Conservation (phyloP, 805 yeast species). For the Saccharomycopsis fermentans region DNA sequence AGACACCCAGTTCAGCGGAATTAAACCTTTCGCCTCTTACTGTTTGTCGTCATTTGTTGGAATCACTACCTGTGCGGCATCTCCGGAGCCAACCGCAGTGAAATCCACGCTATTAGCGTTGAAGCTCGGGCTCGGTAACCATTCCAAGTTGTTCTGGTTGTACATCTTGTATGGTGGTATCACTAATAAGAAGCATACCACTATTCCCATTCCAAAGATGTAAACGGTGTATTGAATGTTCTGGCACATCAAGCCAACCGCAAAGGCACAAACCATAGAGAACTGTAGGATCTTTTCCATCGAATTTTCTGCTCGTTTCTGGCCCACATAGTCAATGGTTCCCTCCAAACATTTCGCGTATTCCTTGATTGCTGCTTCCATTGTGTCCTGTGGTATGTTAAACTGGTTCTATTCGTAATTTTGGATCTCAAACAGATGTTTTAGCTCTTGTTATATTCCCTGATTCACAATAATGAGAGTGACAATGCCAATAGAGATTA, state of each 20-base stretch:
- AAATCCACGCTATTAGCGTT: neutral
- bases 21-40: too few relatives aligned
- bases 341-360: conserved; percentile 11
- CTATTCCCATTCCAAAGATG: conserved; percentile 7
- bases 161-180: conserved; percentile 14
- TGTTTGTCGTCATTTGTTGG: neutral
- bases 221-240: conserved; percentile 5
- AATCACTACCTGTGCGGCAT: neutral
- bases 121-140: neutral
- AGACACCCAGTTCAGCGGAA: too few relatives aligned
- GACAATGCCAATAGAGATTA: too few relatives aligned
- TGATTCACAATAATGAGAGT: too few relatives aligned
- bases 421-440: too few relatives aligned
- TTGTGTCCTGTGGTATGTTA: neutral
- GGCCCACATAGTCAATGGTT: conserved; percentile 16
- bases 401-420: too few relatives aligned
- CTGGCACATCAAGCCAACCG: conserved; percentile 13
- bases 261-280: conserved; percentile 4
- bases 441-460: too few relatives aligned
- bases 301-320: conserved; percentile 1
- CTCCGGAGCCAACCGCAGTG: neutral
- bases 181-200: neutral
- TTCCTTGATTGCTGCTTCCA: neutral
- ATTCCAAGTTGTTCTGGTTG: conserved; percentile 13
- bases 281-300: conserved; percentile 3